phyloP scores from a whole-genome alignment of 139 green algal genomes.

The Chlorella sp. region DNA sequence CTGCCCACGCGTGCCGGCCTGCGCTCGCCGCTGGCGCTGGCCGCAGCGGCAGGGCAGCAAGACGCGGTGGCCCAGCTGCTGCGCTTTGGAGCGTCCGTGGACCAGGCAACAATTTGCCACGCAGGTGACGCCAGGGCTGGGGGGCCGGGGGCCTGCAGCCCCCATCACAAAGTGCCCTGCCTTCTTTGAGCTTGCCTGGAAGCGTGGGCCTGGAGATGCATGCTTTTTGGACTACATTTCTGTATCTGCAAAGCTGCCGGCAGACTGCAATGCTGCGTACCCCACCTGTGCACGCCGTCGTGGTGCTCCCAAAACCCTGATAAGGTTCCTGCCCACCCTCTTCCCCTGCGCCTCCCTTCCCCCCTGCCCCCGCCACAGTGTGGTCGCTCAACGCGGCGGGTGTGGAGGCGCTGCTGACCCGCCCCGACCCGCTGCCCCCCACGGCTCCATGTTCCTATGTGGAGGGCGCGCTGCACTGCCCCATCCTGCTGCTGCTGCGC shows the following conservation, averaged over 20 bases:
- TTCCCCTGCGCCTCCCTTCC: neutral
- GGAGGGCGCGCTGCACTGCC: neutral
- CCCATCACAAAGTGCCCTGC: too few relatives aligned
- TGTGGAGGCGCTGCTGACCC: constrained; percentile 8
- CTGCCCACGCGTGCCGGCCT: neutral
- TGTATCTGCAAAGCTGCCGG: neutral
- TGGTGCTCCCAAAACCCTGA: neutral
- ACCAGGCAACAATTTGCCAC: neutral
- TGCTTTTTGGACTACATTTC: too few relatives aligned
- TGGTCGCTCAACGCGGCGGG: constrained; percentile 12
- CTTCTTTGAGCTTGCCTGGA: too few relatives aligned
- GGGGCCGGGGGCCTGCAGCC: neutral
- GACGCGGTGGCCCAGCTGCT: neutral
- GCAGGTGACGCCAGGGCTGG: neutral
- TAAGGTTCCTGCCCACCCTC: neutral
- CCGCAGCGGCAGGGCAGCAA: neutral
- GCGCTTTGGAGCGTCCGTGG: neutral
- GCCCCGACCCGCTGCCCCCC: neutral
- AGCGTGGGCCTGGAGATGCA: too few relatives aligned
- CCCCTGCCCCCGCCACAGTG: neutral
- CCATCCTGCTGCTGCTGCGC: constrained; percentile 26
- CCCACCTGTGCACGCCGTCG: neutral
- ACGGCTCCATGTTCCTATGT: neutral
- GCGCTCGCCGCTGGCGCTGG: constrained; percentile 13
- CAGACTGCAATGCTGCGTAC: neutral